Evolutionary conservation across 2,329 filamentous ascomycete genomes (phyloP).

Genomic region (Alternaria brassicicola): DNA sequence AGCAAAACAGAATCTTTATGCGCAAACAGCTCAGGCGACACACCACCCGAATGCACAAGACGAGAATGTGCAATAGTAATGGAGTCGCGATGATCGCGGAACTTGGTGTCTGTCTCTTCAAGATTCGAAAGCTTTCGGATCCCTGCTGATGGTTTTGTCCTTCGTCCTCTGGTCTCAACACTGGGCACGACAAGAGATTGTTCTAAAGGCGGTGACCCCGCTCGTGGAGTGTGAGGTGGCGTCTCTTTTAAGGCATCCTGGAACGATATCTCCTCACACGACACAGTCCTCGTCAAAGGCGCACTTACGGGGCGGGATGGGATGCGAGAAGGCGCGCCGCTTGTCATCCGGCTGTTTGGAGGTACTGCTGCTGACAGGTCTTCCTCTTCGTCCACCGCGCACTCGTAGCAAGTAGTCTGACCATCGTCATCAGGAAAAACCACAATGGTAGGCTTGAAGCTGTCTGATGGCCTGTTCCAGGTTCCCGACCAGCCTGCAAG

Average conservation of each 20-base stretch:
- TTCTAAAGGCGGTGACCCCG: background rate
- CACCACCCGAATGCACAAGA: conserved; percentile 23
- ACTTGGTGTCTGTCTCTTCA: conserved; percentile 35
- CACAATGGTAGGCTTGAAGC: conserved; percentile 34
- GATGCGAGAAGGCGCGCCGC: conserved; percentile 23
- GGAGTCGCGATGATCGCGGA: conserved; percentile 43
- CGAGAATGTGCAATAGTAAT: conserved; percentile 37
- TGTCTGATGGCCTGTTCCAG: conserved; percentile 18
- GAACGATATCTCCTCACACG: conserved; percentile 12
- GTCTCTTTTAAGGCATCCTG: background rate
- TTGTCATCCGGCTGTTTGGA: conserved; percentile 41
- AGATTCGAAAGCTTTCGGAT: conserved; percentile 36
- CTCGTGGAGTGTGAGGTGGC: background rate
- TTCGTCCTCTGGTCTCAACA: conserved; percentile 7
- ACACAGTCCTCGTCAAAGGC: conserved; percentile 18
- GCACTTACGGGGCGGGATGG: conserved; percentile 31
- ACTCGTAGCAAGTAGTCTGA: conserved; percentile 12
- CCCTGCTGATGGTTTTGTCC: background rate
- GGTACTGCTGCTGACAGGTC: conserved; percentile 28
- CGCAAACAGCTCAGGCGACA: conserved; percentile 29
- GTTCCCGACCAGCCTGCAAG: conserved; percentile 39
- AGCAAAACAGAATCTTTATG: conserved; percentile 29
- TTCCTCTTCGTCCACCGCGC: conserved; percentile 28
- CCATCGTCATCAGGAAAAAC: conserved; percentile 39
- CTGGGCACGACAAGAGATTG: conserved; percentile 14